Percentiles rank a stretch among this genome's conserved stretches.
These are phyloP conservation scores for Boletus subparvulus DNA, from an alignment of 768 basidiomycete genomes.

Conservation along the genomic window DNA sequence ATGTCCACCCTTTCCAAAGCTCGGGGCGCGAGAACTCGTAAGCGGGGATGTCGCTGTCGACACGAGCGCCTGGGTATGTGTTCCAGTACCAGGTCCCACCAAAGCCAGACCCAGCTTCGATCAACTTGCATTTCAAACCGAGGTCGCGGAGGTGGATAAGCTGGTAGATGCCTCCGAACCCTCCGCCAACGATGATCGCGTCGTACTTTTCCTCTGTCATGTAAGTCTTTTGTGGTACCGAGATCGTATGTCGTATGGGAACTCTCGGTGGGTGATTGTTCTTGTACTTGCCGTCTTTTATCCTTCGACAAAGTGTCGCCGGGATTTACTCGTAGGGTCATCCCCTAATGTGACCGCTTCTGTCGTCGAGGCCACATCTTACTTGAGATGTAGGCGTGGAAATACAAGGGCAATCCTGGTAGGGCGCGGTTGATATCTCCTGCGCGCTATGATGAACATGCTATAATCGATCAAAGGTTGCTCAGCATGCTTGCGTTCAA, in stretches of 20 bases:
- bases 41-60: constrained; percentile 8
- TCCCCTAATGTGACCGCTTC: too few relatives aligned
- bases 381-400: too few relatives aligned
- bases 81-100: constrained; percentile 20
- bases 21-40: constrained; percentile 13
- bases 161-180: constrained; percentile 10
- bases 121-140: constrained; percentile 10
- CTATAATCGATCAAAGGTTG: too few relatives aligned
- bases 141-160: constrained; percentile 8
- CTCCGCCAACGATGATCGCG: constrained; percentile 9
- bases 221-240: too few relatives aligned
- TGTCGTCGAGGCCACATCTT: too few relatives aligned
- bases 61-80: constrained; percentile 12
- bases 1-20: constrained; percentile 12
- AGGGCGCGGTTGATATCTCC: too few relatives aligned
- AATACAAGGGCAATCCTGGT: too few relatives aligned
- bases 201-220: constrained; percentile 7
- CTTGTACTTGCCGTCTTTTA: background rate
- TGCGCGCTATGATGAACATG: too few relatives aligned
- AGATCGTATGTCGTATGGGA: background rate
- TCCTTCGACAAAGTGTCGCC: background rate
- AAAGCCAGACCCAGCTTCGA: constrained; percentile 8
- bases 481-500: too few relatives aligned
- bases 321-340: background rate
- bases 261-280: background rate